These are phyloP conservation scores for Cercospora sp. DNA, from an alignment of 2,329 filamentous ascomycete genomes.

Conservation along the genomic window DNA sequence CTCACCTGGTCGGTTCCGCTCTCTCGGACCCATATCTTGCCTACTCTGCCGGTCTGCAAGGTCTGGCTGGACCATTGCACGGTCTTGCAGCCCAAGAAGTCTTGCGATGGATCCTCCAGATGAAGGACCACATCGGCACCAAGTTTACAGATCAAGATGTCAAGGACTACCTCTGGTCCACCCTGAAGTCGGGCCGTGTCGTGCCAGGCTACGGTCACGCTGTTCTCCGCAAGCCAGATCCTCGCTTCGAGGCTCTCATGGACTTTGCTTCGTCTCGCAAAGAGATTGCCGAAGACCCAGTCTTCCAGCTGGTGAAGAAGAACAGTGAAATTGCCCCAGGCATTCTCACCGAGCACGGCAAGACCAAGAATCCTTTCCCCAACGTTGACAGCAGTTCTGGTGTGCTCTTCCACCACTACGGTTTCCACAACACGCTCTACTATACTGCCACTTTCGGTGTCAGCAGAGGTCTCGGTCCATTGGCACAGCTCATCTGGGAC, in stretches of 20 bases:
- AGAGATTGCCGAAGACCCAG: constrained; percentile 80
- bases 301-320: constrained; percentile 91
- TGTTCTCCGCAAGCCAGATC: constrained; percentile 93
- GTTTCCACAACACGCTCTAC: constrained; percentile 95
- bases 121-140: constrained; percentile 83
- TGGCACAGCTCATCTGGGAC: constrained; percentile 96
- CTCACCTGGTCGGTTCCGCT: constrained; percentile 91
- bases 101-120: constrained; percentile 92
- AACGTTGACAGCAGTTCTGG: constrained; percentile 94
- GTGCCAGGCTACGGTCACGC: constrained; percentile 95
- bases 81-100: constrained; percentile 96
- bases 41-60: constrained; percentile 93
- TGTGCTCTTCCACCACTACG: constrained; percentile 96
- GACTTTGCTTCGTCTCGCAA: constrained; percentile 85
- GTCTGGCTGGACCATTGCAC: constrained; percentile 89
- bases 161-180: constrained; percentile 85
- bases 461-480: constrained; percentile 74
- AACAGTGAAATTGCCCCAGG: constrained; percentile 88
- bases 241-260: constrained; percentile 94
- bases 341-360: constrained; percentile 91
- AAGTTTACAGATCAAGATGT: constrained; percentile 79
- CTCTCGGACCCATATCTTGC: constrained; percentile 93
- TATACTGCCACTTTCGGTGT: constrained; percentile 74
- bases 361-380: constrained; percentile 69
- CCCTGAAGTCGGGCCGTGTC: constrained; percentile 89